Percentiles rank a stretch among this genome's conserved stretches.
Conservation (phyloP, 176 grass and related monocot genomes). For the Phoenix roebelenii region DNA sequence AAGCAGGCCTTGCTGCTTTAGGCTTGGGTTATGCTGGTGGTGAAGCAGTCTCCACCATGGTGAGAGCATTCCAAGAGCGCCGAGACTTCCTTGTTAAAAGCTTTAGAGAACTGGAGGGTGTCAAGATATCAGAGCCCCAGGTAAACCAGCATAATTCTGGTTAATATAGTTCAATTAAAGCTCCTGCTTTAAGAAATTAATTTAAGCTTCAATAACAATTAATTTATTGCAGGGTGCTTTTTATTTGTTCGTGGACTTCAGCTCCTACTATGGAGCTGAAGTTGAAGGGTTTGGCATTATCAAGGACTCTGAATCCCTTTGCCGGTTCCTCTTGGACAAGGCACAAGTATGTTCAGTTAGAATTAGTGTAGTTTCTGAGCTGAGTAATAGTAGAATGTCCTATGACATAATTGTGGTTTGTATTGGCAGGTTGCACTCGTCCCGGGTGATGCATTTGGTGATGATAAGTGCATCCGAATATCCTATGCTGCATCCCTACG, state of each 20-base stretch:
- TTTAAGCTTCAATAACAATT: no score
- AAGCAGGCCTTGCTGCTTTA: conserved; percentile 85
- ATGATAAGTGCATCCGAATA: conserved; percentile 74
- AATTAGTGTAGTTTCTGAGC: no score
- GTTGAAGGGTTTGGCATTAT: conserved; percentile 72
- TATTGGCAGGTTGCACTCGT: conserved; percentile 66
- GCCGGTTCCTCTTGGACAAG: conserved; percentile 75
- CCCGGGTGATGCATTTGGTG: conserved; percentile 79
- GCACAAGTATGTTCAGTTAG: conserved; percentile 31
- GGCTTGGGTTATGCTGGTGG: conserved; percentile 82
- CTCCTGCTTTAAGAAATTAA: no score
- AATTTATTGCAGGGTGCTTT: conserved; percentile 54
- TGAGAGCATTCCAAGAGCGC: conserved; percentile 83
- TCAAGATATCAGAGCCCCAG: conserved; percentile 81
- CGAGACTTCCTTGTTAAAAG: conserved; percentile 72
- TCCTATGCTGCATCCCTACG: conserved; percentile 78
- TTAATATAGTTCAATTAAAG: no score
- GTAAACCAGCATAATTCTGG: conserved; percentile 18
- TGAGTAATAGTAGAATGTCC: background rate
- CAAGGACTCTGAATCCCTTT: conserved; percentile 73
- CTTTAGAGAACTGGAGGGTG: conserved; percentile 62
- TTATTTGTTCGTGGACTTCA: conserved; percentile 89
- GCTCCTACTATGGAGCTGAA: conserved; percentile 68
- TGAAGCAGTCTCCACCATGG: conserved; percentile 79
- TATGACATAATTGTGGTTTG: conserved; percentile 9